Evolutionary conservation across 1,284 basidiomycete genomes (phyloP), one percentile per base, ranked within the genome.

Genomic region (Pascua guehoae): DNA sequence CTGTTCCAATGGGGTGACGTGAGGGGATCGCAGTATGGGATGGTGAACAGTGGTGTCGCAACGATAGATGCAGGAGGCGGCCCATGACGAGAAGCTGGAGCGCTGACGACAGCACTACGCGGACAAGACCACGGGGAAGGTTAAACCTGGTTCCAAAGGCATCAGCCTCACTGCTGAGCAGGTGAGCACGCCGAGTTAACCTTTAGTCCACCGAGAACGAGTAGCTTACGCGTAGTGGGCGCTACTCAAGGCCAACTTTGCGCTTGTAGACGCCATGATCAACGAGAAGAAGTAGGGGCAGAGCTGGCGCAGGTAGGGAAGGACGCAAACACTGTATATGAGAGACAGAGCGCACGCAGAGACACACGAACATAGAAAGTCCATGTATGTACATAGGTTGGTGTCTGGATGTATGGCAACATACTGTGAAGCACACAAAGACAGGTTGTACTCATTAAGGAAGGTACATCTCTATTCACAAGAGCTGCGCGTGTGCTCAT

Each of bases 111-210:
- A 72, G 74, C 90, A 81, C 66, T 92, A 87, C 66, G 82, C 76
- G 4, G 78, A 81, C 50, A 82, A 83, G 64, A 44, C 43, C 5
- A 61, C 63, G 1, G 80, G 82, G 5, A 81, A 85, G n/a, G 80
- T 84, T 60, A 89, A 88, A 62, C 89, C 89, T 0, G 88, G 88
- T 0, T 87, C 87, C 73, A 91, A 91, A 67, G 89, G 89, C 8
- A 87, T 92, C 55, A 82, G 85, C 0, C 78, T 92, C n/a, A 77
- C 77, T 11, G 47, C 76, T 0, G 89, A 90, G 41, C 88, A 89
- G 81, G 87, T 88, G 61, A 49, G 80, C 24, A 73, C 18, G 8
- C 15, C 15, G 9, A 16, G 14, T 36, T 11, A 18, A 8, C 15
- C 14, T 12, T 15, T n/a, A 12, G 12, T 15, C 1, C 45, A 9